These are phyloP conservation scores for Leccinum barrowsii DNA, from an alignment of 768 basidiomycete species.

Conservation along the genomic window DNA sequence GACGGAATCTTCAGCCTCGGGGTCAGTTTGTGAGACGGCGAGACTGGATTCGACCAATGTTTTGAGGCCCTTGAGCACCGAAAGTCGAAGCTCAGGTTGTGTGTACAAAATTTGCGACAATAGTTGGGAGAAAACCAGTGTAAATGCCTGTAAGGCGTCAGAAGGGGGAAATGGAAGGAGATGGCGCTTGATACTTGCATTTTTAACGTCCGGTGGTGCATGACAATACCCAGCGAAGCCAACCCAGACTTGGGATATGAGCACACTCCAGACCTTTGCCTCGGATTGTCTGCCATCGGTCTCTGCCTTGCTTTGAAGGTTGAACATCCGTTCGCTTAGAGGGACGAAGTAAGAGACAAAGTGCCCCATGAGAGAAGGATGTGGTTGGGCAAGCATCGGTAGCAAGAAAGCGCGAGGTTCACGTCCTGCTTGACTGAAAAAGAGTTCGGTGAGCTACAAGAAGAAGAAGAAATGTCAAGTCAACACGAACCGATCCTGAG, in stretches of 20 bases:
- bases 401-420: conserved; percentile 92
- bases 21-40: conserved; percentile 39
- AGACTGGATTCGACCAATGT: conserved; percentile 79
- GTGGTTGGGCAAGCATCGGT: conserved; percentile 77
- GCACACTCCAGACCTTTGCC: conserved; percentile 92
- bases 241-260: conserved; percentile 91
- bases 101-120: conserved; percentile 90
- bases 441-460: conserved; percentile 2
- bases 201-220: conserved; percentile 67
- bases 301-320: conserved; percentile 78
- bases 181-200: conserved; percentile 40
- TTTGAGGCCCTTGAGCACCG: conserved; percentile 80
- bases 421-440: conserved; percentile 56
- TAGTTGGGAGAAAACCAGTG: conserved; percentile 77
- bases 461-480: neutral
- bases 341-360: conserved; percentile 92
- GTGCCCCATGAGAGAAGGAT: conserved; percentile 78
- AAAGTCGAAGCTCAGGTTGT: conserved; percentile 77
- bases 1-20: conserved; percentile 25
- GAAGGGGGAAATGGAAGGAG: neutral
- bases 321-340: conserved; percentile 89
- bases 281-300: conserved; percentile 71
- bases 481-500: conserved; percentile 63
- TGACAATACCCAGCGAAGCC: conserved; percentile 91
- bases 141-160: conserved; percentile 55